Conservation (phyloP, 2,329 filamentous ascomycete species). For the Cladosporium halotolerans region DNA sequence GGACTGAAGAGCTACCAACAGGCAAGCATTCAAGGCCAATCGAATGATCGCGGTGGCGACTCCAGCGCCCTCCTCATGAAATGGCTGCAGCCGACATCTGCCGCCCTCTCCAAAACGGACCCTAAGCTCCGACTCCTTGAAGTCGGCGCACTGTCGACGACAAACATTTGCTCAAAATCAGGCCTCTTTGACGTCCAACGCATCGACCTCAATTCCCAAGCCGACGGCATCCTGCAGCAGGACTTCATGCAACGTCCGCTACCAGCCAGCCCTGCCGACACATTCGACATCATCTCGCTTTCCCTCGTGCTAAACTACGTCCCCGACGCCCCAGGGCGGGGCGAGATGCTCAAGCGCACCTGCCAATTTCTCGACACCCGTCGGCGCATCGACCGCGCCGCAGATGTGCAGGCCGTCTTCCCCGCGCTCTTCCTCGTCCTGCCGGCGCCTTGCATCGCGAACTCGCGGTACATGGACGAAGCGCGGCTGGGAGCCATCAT, state of each 20-base stretch:
- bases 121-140: constrained; percentile 64
- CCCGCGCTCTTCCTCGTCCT: constrained; percentile 83
- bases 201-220: constrained; percentile 88
- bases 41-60: constrained; percentile 56
- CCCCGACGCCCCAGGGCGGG: constrained; percentile 65
- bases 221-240: constrained; percentile 72
- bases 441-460: constrained; percentile 78
- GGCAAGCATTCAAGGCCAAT: constrained; percentile 58
- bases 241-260: constrained; percentile 89
- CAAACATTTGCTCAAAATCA: constrained; percentile 75
- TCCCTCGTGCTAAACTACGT: constrained; percentile 94
- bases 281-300: constrained; percentile 84
- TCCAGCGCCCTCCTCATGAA: constrained; percentile 54
- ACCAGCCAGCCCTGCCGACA: constrained; percentile 46
- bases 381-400: constrained; percentile 12
- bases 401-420: constrained; percentile 34
- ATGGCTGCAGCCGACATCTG: constrained; percentile 42
- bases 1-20: constrained; percentile 56
- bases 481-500: constrained; percentile 65
- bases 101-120: background rate
- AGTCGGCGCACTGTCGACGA: constrained; percentile 77
- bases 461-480: constrained; percentile 84
- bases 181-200: constrained; percentile 65
- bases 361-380: constrained; percentile 57
- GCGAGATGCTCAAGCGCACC: constrained; percentile 77